Conservation (phyloP, 257 asterid species). For the Cordia subcordata region DNA sequence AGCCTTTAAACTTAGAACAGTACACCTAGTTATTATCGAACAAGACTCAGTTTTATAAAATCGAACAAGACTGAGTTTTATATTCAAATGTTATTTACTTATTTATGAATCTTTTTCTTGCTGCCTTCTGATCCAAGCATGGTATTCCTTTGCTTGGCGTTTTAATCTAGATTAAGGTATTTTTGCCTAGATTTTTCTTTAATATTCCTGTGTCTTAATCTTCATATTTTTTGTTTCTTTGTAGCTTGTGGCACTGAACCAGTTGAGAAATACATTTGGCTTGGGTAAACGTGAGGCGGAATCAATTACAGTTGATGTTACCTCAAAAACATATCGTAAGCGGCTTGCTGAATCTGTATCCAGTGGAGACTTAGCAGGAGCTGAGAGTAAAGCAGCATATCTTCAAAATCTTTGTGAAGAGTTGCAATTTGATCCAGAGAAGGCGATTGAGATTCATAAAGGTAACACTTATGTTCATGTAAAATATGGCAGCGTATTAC, state of each 20-base stretch:
- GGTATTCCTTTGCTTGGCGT: too few relatives aligned
- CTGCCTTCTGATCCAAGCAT: too few relatives aligned
- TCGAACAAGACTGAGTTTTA: too few relatives aligned
- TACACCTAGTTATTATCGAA: too few relatives aligned
- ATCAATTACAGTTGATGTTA: slow-evolving; percentile 65
- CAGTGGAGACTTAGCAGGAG: slow-evolving; percentile 64
- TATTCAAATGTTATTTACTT: too few relatives aligned
- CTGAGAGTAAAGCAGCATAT: slow-evolving; percentile 91
- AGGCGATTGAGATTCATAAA: slow-evolving; percentile 87
- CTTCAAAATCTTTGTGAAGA: slow-evolving; percentile 95
- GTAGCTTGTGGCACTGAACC: slow-evolving; percentile 80
- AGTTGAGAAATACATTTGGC: slow-evolving; percentile 86
- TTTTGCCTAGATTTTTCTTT: slow-evolving; percentile 6
- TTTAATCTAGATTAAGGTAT: not conserved
- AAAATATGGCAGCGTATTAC: not conserved
- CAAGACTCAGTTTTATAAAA: too few relatives aligned
- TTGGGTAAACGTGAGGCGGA: slow-evolving; percentile 90
- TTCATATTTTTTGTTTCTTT: slow-evolving; percentile 24
- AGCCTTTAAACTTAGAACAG: too few relatives aligned
- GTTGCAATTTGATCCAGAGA: slow-evolving; percentile 81
- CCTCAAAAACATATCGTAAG: slow-evolving; percentile 75
- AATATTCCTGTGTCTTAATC: slow-evolving; percentile 4
- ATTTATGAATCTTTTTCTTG: too few relatives aligned
- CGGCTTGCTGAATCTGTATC: slow-evolving; percentile 91
- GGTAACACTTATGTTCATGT: slow-evolving; percentile 39